Conservation (phyloP, 176 grass and related monocot species). For the Aechmea fasciata region DNA sequence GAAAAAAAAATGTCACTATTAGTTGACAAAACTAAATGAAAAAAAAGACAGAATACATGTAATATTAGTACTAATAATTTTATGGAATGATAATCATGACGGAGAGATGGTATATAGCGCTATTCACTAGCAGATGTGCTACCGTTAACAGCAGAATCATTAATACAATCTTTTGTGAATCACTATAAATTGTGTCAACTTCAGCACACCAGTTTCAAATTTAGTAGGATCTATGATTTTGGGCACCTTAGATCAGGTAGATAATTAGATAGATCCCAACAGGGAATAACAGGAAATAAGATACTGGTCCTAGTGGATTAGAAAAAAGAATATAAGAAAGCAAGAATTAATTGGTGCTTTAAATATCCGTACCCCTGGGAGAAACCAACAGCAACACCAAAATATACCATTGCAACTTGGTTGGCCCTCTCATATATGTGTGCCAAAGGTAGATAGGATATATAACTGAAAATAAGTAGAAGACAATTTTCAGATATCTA, state of each 20-base stretch:
- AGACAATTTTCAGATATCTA: not conserved
- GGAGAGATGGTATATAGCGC: not conserved
- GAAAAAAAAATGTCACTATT: conserved; percentile 21
- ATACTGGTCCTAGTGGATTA: not conserved
- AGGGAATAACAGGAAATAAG: too few relatives aligned
- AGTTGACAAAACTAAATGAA: conserved; percentile 13
- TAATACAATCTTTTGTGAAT: not conserved
- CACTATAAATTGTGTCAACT: not conserved
- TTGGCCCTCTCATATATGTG: conserved; percentile 87
- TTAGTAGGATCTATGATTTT: not conserved
- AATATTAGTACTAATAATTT: too few relatives aligned
- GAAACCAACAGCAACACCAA: conserved; percentile 77
- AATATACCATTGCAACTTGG: conserved; percentile 60
- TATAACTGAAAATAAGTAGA: conserved; percentile 37
- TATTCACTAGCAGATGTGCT: not conserved
- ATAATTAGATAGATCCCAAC: too few relatives aligned
- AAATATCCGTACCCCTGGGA: conserved; percentile 74
- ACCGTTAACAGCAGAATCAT: not conserved
- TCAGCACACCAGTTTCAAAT: not conserved
- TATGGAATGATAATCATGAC: not conserved
- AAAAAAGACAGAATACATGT: not conserved
- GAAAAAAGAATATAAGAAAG: conserved; percentile 6
- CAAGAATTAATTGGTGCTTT: conserved; percentile 5
- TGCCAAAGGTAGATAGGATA: conserved; percentile 88
- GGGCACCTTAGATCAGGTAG: too few relatives aligned